Base-by-base conservation (phyloP, 148 eudicot species). In the Cornus controversa region DNA sequence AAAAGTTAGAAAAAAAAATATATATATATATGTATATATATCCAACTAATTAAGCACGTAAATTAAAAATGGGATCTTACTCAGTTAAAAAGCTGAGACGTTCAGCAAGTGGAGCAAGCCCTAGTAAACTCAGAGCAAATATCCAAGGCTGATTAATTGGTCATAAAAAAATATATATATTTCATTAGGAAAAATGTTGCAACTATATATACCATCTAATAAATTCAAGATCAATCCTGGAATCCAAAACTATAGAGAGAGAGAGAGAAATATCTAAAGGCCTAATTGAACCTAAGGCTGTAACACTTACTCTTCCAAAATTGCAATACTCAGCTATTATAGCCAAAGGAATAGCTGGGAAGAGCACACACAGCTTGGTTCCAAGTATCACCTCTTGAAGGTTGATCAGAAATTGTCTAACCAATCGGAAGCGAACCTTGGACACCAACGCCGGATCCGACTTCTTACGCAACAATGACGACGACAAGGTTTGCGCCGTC, bases 91-190 rank as follows among this genome's bases (percentile, higher is more conserved):
- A 92, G 84, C 97, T 91, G 76, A 89, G 83, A 67, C 97, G 84
- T 77, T 92, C 97, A 8, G 97, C 97, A 60, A 92, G 85, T 37
- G 97, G 97, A 3, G 90, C 86, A 58, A 92, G 88, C 40, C 93
- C 97, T 45, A 92, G 69, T 76, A 89, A 86, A 82, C 97, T 92
- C 81, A 90, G 75, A 47, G 86, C 89, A 78, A 92, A 92, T 25
- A 91, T 72, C 97, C 91, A 89, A 10, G 88, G 34, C 34, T 31
- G 34, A 31, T 31, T 5, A 31, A 31, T 31, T 31, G 34, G 62
- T 14, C 18, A 54, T 15, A 2, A 15, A 5, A 54, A 54, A 54
- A 54, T 10, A 54, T 2, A 31, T 31, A 31, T 2, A 31, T 31
- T 31, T n/a, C n/a, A 31, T 31, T 31, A 31, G 34, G 6, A 54